Percentiles rank a stretch among this genome's conserved stretches.
phyloP scores from a whole-genome alignment of 2,329 filamentous ascomycete genomes.

The Annulohypoxylon truncatum region DNA sequence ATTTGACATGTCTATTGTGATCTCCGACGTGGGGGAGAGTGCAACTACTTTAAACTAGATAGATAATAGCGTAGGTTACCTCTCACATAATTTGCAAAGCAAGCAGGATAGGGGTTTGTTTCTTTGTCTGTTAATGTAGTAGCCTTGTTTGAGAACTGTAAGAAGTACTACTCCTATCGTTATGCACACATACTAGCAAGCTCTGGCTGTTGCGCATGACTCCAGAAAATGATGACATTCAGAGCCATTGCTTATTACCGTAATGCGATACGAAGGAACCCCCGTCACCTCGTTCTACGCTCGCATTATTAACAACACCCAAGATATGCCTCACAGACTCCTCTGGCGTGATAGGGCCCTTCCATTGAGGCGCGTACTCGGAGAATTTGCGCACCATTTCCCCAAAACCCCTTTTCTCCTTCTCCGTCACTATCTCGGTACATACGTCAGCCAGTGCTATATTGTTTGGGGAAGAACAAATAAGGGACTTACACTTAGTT shows the following conservation, averaged over 20 bases:
- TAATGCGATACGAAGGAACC: constrained; percentile 66
- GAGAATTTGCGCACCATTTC: constrained; percentile 28
- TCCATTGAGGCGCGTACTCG: constrained; percentile 43
- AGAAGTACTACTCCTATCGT: neutral
- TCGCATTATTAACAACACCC: constrained; percentile 43
- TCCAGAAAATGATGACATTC: constrained; percentile 10
- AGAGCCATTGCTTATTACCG: constrained; percentile 66
- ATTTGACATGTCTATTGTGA: neutral
- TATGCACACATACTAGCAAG: neutral
- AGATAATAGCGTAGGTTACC: too few species aligned
- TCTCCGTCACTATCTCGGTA: constrained; percentile 29
- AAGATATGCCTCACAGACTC: constrained; percentile 38
- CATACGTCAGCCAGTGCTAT: constrained; percentile 1
- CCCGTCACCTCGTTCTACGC: constrained; percentile 49
- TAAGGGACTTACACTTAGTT: constrained; percentile 5
- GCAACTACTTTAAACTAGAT: too few species aligned
- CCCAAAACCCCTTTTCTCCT: neutral
- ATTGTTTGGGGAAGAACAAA: neutral
- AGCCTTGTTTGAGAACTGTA: neutral
- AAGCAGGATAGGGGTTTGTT: neutral
- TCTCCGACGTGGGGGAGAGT: too few species aligned
- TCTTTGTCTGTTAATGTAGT: neutral
- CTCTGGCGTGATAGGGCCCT: constrained; percentile 41
- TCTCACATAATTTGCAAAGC: neutral
- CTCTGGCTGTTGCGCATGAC: neutral